Evolutionary conservation across 2,329 filamentous ascomycete species (phyloP).

Genomic region (Neospermospora avenae): DNA sequence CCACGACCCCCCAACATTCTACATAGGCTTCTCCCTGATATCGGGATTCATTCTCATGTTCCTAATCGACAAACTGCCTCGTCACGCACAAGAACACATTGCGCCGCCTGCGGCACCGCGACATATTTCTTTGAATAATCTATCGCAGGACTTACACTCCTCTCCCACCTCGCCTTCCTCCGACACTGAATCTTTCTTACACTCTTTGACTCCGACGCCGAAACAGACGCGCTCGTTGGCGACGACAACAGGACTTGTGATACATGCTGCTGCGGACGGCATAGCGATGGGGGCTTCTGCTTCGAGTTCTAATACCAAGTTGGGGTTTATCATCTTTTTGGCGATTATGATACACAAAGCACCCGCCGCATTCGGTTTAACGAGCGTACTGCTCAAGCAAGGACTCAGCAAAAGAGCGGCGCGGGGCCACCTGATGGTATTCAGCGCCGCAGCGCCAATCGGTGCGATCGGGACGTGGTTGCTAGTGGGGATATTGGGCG

Average conservation of each 20-base stretch:
- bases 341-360: constrained; percentile 98
- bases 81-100: constrained; percentile 64
- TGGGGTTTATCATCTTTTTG: constrained; percentile 89
- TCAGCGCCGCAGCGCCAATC: constrained; percentile 84
- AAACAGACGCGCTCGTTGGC: constrained; percentile 63
- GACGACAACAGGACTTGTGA: constrained; percentile 92
- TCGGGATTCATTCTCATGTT: constrained; percentile 96
- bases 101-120: constrained; percentile 66
- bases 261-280: constrained; percentile 91
- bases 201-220: constrained; percentile 54
- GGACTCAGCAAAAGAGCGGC: constrained; percentile 84
- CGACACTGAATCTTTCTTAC: constrained; percentile 58
- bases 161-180: constrained; percentile 40
- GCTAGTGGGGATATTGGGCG: constrained; percentile 69
- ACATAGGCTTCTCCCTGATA: constrained; percentile 83
- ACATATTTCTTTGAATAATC: constrained; percentile 84
- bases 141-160: constrained; percentile 51
- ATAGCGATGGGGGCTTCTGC: constrained; percentile 93
- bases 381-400: constrained; percentile 84
- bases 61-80: constrained; percentile 81
- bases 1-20: constrained; percentile 61
- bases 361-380: constrained; percentile 91
- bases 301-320: constrained; percentile 65
- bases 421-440: constrained; percentile 80
- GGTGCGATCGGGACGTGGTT: constrained; percentile 84